These are phyloP conservation scores for Fusarium xylarioides DNA, from an alignment of 2,329 filamentous ascomycete species.

Conservation along the genomic window DNA sequence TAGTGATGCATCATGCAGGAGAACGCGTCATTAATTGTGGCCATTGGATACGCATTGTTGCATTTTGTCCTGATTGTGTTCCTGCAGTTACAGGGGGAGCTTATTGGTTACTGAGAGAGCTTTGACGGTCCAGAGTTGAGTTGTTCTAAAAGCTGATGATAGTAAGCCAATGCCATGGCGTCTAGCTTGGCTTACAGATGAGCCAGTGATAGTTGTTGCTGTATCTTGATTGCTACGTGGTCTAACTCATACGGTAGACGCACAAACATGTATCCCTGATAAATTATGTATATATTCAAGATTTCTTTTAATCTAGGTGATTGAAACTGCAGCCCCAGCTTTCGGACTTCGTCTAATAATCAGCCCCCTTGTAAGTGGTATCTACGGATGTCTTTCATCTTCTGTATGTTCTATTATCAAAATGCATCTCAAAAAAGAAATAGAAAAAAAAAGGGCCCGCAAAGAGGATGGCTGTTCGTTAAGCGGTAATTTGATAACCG, in stretches of 20 bases:
- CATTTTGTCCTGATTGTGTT: slow-evolving; percentile 7
- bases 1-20: slow-evolving; percentile 40
- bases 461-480: not conserved
- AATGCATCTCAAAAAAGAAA: not conserved
- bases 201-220: not conserved
- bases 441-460: not conserved
- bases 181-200: not conserved
- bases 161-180: not conserved
- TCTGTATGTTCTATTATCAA: not conserved
- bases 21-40: slow-evolving; percentile 21
- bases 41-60: slow-evolving; percentile 10
- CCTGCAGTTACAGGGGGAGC: not conserved
- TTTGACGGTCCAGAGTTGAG: not conserved
- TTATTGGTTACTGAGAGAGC: not conserved
- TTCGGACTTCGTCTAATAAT: slow-evolving; percentile 14
- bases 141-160: not conserved
- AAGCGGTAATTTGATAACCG: slow-evolving; percentile 19
- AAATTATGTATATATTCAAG: not conserved
- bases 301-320: not conserved
- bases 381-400: slow-evolving; percentile 16
- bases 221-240: not conserved
- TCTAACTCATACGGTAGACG: not conserved
- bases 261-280: not conserved
- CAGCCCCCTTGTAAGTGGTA: slow-evolving; percentile 27
- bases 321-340: not conserved